phyloP scores from a whole-genome alignment of 371 early-diverging fungal species.

The Spraguea lophii region DNA sequence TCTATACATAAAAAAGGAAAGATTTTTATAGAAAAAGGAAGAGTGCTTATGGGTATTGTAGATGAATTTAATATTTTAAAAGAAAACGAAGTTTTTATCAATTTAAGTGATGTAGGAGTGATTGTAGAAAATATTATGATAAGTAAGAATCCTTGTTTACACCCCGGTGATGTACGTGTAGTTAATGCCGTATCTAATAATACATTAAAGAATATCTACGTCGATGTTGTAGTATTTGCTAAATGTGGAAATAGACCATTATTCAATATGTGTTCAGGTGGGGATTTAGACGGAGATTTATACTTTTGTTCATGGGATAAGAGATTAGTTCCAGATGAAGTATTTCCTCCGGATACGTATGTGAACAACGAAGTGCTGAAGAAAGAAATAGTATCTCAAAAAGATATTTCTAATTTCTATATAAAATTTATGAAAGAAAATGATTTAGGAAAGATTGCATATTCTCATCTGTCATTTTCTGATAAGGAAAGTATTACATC shows the following conservation, averaged over 20 bases:
- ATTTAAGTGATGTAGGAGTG: background rate
- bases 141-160: conserved; percentile 55
- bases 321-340: conserved; percentile 48
- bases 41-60: conserved; percentile 54
- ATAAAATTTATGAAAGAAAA: conserved; percentile 54
- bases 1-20: conserved; percentile 53
- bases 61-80: conserved; percentile 54
- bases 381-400: conserved; percentile 46
- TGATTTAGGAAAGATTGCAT: conserved; percentile 56
- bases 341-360: conserved; percentile 51
- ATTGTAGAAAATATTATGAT: conserved; percentile 43
- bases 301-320: conserved; percentile 53
- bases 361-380: conserved; percentile 32
- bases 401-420: conserved; percentile 52
- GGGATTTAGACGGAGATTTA: conserved; percentile 62
- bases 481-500: conserved; percentile 50
- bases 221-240: conserved; percentile 60
- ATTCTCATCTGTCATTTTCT: conserved; percentile 54
- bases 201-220: conserved; percentile 47
- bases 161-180: conserved; percentile 59
- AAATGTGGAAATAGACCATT: conserved; percentile 54
- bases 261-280: conserved; percentile 58
- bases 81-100: conserved; percentile 53
- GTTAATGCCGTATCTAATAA: conserved; percentile 51
- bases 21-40: conserved; percentile 52